Conservation (phyloP, 1,284 basidiomycete species). For the Neolentinus lepideus region DNA sequence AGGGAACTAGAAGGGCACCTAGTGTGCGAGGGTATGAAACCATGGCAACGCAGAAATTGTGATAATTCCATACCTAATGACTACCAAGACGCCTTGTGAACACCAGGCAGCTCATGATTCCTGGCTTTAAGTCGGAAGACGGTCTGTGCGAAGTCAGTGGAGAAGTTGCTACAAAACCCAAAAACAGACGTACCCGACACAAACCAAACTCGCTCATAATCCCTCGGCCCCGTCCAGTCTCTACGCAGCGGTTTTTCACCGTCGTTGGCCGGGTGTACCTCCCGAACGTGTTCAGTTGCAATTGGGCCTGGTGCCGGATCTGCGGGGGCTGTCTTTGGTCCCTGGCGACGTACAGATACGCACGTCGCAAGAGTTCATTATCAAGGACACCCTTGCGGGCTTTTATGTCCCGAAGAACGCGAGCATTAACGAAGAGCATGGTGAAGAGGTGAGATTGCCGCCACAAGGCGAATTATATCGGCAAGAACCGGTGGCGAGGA, state of each 20-base stretch:
- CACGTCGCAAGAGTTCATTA: constrained; percentile 77
- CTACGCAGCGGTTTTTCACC: constrained; percentile 84
- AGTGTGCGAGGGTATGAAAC: no score
- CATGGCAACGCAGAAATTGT: constrained; percentile 5
- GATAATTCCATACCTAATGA: neutral
- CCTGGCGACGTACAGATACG: constrained; percentile 86
- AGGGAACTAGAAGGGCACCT: no score
- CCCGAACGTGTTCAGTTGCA: constrained; percentile 86
- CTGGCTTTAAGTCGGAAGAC: constrained; percentile 86
- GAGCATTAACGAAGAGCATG: constrained; percentile 35
- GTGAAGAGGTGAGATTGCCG: constrained; percentile 3
- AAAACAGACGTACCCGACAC: constrained; percentile 62
- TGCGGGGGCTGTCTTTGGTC: constrained; percentile 81
- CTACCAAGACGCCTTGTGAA: constrained; percentile 88
- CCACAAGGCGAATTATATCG: neutral
- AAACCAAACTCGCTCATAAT: constrained; percentile 86
- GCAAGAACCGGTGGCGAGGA: constrained; percentile 1
- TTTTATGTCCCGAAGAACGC: constrained; percentile 73
- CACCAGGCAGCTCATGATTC: constrained; percentile 75
- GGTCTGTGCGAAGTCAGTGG: constrained; percentile 44
- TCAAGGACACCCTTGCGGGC: constrained; percentile 63
- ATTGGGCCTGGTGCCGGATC: constrained; percentile 92
- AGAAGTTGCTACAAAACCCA: neutral
- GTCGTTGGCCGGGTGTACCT: constrained; percentile 76
- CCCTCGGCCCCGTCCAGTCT: constrained; percentile 81